Conservation (phyloP, 2,329 filamentous ascomycete genomes). For the Magnaporthiopsis rhizophila region DNA sequence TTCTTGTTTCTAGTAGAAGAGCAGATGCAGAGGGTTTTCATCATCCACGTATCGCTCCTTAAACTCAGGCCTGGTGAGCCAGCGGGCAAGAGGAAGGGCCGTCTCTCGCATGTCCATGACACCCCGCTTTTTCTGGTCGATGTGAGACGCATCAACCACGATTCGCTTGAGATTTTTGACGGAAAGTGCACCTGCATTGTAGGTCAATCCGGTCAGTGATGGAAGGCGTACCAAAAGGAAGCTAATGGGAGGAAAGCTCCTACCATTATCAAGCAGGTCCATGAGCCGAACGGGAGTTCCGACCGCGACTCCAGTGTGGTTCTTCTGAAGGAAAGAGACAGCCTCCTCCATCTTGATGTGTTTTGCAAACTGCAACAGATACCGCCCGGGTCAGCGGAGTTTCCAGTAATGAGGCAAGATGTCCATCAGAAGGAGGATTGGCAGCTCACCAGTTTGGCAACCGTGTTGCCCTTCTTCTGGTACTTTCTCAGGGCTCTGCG, state of each 20-base stretch:
- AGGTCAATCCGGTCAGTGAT: slow-evolving; percentile 10
- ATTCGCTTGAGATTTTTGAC: slow-evolving; percentile 66
- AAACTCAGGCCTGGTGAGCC: slow-evolving; percentile 60
- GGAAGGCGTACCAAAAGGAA: background rate
- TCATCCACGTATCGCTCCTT: slow-evolving; percentile 58
- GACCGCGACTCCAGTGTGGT: slow-evolving; percentile 75
- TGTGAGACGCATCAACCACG: slow-evolving; percentile 83
- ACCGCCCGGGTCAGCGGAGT: background rate
- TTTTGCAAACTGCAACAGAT: slow-evolving; percentile 64
- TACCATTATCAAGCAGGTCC: slow-evolving; percentile 76
- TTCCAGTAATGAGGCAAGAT: background rate
- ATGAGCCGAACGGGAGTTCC: slow-evolving; percentile 79
- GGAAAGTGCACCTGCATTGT: slow-evolving; percentile 54
- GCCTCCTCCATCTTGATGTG: slow-evolving; percentile 94
- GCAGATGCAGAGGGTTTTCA: slow-evolving; percentile 48
- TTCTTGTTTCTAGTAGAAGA: slow-evolving; percentile 49
- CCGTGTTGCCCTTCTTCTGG: slow-evolving; percentile 65
- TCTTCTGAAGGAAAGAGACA: slow-evolving; percentile 61
- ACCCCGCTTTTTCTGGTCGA: slow-evolving; percentile 90
- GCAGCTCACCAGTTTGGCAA: slow-evolving; percentile 65
- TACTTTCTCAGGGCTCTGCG: slow-evolving; percentile 64
- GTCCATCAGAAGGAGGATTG: background rate
- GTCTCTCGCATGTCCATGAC: slow-evolving; percentile 95
- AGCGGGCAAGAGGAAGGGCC: slow-evolving; percentile 67
- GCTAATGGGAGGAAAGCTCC: slow-evolving; percentile 16